These are phyloP conservation scores for Colletotrichum filicis DNA, from an alignment of 2,329 filamentous ascomycete genomes.

Conservation along the genomic window DNA sequence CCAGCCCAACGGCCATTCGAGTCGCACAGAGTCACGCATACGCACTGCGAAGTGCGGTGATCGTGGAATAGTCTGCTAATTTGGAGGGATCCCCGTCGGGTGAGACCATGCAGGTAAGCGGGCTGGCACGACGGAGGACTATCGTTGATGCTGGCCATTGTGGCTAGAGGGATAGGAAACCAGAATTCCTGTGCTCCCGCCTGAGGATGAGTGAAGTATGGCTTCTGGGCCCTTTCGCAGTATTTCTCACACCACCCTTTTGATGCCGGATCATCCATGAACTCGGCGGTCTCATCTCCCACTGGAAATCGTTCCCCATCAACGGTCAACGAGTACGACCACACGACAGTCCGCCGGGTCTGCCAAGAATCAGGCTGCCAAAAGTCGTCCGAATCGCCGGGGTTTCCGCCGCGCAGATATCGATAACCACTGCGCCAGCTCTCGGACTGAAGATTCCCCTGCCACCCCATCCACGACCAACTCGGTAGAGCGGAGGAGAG, in stretches of 20 bases:
- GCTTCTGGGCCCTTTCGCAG: neutral
- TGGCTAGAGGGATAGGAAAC: neutral
- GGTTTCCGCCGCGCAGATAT: neutral
- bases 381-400: neutral
- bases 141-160: neutral
- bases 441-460: neutral
- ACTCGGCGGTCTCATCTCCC: neutral
- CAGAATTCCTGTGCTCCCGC: neutral
- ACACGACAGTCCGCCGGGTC: neutral
- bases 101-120: neutral
- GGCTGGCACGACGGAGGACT: too few species aligned
- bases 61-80: neutral
- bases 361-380: neutral
- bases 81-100: neutral
- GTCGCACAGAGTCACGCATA: neutral
- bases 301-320: neutral
- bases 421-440: neutral
- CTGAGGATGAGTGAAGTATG: neutral
- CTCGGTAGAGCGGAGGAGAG: neutral
- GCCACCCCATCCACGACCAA: conserved; percentile 3
- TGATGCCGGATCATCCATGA: neutral
- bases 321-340: neutral
- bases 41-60: neutral
- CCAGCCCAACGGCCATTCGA: neutral
- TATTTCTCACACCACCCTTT: neutral